Conservation (phyloP, 768 basidiomycete species). For the Boletus rufocinnamomeus region DNA sequence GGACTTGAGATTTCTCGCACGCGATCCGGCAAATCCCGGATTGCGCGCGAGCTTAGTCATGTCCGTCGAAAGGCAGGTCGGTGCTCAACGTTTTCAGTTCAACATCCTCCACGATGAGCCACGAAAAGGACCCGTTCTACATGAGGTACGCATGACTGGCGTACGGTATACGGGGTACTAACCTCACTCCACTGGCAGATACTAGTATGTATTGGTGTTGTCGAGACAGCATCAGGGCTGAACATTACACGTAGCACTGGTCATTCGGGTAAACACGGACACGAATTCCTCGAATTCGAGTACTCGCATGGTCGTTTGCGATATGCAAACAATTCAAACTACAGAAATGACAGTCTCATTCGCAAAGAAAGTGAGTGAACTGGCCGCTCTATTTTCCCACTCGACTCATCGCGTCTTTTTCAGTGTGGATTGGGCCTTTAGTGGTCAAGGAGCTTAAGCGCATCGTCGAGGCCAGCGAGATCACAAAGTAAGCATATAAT, state of each 20-base stretch:
- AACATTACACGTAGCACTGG: slow-evolving; percentile 53
- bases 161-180: slow-evolving; percentile 12
- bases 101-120: slow-evolving; percentile 26
- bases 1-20: neutral
- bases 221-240: neutral
- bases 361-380: slow-evolving; percentile 91
- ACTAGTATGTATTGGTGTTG: slow-evolving; percentile 44
- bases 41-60: neutral
- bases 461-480: slow-evolving; percentile 90
- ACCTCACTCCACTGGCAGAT: slow-evolving; percentile 42
- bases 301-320: slow-evolving; percentile 95
- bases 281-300: slow-evolving; percentile 98
- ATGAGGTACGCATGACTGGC: slow-evolving; percentile 52
- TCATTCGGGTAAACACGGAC: slow-evolving; percentile 97
- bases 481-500: slow-evolving; percentile 68
- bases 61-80: too few species aligned
- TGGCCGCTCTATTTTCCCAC: neutral
- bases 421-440: slow-evolving; percentile 94
- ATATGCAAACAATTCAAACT: slow-evolving; percentile 99
- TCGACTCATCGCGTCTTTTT: slow-evolving; percentile 1
- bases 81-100: slow-evolving; percentile 16
- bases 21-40: slow-evolving; percentile 24
- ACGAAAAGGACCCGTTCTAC: slow-evolving; percentile 79
- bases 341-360: slow-evolving; percentile 95
- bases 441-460: slow-evolving; percentile 94